Evolutionary conservation across 2,329 filamentous ascomycete genomes (phyloP).

Genomic region (Colletotrichum plurivorum): DNA sequence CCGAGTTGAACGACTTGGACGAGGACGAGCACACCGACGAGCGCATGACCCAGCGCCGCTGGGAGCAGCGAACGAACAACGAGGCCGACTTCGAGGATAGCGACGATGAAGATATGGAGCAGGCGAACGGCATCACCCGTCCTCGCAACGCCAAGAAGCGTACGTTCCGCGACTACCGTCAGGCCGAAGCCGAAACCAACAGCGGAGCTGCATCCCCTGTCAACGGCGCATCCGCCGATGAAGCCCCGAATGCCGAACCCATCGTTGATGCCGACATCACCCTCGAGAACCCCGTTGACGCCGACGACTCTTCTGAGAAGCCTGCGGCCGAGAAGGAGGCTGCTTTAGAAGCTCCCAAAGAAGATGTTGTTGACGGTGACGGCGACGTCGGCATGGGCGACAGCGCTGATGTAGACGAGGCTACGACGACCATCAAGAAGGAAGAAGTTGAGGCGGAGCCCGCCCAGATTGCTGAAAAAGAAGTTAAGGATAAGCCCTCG

Average conservation of each 20-base stretch:
- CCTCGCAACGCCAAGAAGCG: conserved; percentile 63
- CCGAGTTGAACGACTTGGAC: conserved; percentile 78
- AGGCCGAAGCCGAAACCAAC: conserved; percentile 56
- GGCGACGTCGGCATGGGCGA: conserved; percentile 68
- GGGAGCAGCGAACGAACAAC: conserved; percentile 83
- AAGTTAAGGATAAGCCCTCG: conserved; percentile 43
- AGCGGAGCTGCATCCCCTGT: conserved; percentile 55
- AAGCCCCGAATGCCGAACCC: conserved; percentile 43
- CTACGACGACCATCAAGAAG: conserved; percentile 54
- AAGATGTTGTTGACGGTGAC: conserved; percentile 58
- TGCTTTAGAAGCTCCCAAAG: conserved; percentile 40
- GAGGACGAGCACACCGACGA: conserved; percentile 89
- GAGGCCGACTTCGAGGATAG: conserved; percentile 89
- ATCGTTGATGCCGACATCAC: conserved; percentile 45
- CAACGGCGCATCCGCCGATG: conserved; percentile 51
- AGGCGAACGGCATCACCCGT: conserved; percentile 77
- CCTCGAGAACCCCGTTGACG: conserved; percentile 52
- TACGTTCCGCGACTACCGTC: conserved; percentile 67
- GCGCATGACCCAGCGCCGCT: conserved; percentile 84
- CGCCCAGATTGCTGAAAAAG: conserved; percentile 46
- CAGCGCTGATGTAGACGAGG: conserved; percentile 48
- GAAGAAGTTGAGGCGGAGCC: conserved; percentile 55
- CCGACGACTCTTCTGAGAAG: conserved; percentile 30
- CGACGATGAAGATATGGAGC: conserved; percentile 87
- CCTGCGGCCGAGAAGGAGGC: conserved; percentile 31